phyloP scores from a whole-genome alignment of 179 eudicot genomes.

The Spinacia oleracea region DNA sequence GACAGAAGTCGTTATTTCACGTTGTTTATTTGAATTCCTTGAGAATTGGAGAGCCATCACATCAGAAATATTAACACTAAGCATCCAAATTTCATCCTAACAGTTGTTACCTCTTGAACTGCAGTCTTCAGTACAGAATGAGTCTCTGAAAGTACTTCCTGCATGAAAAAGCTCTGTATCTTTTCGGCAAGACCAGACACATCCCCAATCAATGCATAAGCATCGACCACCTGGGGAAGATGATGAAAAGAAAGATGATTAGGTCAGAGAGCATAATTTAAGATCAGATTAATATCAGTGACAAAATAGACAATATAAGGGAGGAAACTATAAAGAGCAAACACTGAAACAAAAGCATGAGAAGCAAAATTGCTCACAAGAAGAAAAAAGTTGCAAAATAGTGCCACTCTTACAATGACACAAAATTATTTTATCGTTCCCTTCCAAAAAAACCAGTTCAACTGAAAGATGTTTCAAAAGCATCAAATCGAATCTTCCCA shows the following conservation, averaged over 20 bases:
- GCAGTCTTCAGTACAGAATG: conserved; percentile 67
- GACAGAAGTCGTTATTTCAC: background rate
- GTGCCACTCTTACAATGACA: too few relatives aligned
- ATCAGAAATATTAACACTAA: background rate
- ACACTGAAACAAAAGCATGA: background rate
- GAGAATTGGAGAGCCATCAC: background rate
- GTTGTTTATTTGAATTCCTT: background rate
- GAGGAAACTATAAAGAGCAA: background rate
- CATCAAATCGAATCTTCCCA: too few relatives aligned
- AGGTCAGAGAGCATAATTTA: conserved; percentile 2
- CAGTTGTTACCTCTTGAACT: conserved; percentile 65
- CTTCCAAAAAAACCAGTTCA: background rate
- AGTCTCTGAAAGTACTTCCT: conserved; percentile 94
- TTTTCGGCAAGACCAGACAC: conserved; percentile 94
- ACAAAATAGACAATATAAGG: background rate
- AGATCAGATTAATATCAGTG: conserved; percentile 6
- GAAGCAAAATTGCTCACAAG: background rate
- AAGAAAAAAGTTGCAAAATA: background rate
- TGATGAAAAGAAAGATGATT: conserved; percentile 8
- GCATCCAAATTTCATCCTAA: conserved; percentile 2
- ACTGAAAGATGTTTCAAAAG: background rate
- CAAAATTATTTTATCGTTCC: background rate
- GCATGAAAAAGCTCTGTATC: conserved; percentile 97
- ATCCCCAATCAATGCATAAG: conserved; percentile 94
- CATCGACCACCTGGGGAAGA: conserved; percentile 80